phyloP scores from a whole-genome alignment of 2,329 filamentous ascomycete species.

The Sporothrix brasiliensis region DNA sequence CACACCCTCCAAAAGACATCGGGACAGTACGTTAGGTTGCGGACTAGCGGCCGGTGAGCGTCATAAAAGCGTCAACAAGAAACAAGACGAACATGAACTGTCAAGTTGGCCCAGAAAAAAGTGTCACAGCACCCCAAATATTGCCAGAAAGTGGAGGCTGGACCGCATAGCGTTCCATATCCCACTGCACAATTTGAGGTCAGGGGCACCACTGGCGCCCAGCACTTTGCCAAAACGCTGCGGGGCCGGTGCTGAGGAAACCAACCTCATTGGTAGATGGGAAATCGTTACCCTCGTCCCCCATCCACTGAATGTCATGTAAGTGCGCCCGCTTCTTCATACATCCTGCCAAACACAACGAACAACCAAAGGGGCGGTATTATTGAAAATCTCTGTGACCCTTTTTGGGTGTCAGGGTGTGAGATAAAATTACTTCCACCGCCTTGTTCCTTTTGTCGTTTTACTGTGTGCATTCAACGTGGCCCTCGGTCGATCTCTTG shows the following conservation, averaged over 20 bases:
- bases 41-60: neutral
- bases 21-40: neutral
- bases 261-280: constrained; percentile 23
- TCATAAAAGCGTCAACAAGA: constrained; percentile 13
- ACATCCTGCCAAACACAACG: neutral
- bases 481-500: constrained; percentile 4
- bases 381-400: constrained; percentile 15
- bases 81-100: neutral
- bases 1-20: constrained; percentile 1
- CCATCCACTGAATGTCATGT: neutral
- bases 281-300: constrained; percentile 24
- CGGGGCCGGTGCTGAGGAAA: constrained; percentile 23
- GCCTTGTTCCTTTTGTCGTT: constrained; percentile 1
- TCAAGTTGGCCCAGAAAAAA: neutral
- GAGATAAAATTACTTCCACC: neutral
- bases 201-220: neutral
- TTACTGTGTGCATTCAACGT: neutral
- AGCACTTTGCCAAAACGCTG: neutral
- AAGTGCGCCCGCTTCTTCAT: neutral
- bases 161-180: constrained; percentile 3
- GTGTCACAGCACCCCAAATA: constrained; percentile 20
- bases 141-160: constrained; percentile 1
- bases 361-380: neutral
- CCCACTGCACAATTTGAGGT: neutral
- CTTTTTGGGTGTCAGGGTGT: constrained; percentile 2